Evolutionary conservation across 2,329 filamentous ascomycete species (phyloP), one percentile per base, ranked within the genome.

Genomic region (Ascochyta koolunga): DNA sequence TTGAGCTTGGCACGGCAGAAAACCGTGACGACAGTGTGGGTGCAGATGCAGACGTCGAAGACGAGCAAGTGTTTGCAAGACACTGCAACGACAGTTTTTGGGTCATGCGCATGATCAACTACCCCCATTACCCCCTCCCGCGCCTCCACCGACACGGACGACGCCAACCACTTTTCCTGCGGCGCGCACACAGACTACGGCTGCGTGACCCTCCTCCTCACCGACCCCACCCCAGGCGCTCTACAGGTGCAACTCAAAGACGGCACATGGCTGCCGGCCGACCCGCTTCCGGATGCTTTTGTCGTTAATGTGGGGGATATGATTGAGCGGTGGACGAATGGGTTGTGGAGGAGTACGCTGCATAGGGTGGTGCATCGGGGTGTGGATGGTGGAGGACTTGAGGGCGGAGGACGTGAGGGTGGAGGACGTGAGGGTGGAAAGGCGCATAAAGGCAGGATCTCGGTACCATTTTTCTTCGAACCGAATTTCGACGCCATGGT

Each of bases 261-360:
- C 37, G 71, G 72, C 6, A 68, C 70, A 0, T 82, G 79, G 80
- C 67, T 81, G 0, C 65, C 72, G 29, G 79, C 78, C 0, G 75
- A 80, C 41, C 79, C 78, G 0, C 66, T 79, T 0, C 68, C 72
- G 2, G 79, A 77, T 15, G 70, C 76, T 0, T 80, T 79, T 48
- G 78, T 81, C 2, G 77, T 82, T 5, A 81, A 82, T 56, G 77
- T 82, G 39, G 79, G 79, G 0, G 79, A 82, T 57, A 77, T 81
- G 75, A 74, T 81, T 56, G 74, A 79, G 66, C 64, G 76, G 37
- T 79, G 77, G 76, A 79, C 78, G 15, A 76, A 76, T 43, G 78
- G 76, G 27, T 22, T 72, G 38, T 79, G 77, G 69, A 73, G 74
- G 54, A 73, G 67, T 21, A 80, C 79, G 1, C 59, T 72, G 29